Percentiles rank a stretch among this genome's conserved stretches.
phyloP scores from a whole-genome alignment of 139 green algal genomes.

The Prasinococcaceae sp. region DNA sequence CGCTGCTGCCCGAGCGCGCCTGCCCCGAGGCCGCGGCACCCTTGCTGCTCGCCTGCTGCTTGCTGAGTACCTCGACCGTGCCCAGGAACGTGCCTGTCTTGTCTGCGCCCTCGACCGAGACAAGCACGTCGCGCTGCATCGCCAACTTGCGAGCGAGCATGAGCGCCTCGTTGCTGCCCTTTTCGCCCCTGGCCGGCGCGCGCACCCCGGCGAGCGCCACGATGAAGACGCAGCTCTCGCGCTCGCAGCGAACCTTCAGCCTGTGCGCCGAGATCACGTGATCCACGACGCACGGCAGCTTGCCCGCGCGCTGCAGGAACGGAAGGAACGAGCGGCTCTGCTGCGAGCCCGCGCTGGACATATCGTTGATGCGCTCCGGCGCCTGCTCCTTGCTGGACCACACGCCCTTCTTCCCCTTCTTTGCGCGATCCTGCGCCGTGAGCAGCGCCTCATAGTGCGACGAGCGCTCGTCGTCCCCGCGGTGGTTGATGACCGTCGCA shows the following conservation, averaged over 20 bases:
- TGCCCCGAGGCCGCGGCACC: too few relatives aligned
- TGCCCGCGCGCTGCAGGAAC: conserved; percentile 74
- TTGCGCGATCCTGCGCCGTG: conserved; percentile 61
- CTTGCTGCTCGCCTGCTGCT: too few relatives aligned
- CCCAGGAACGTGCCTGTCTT: conserved; percentile 88
- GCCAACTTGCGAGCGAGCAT: too few relatives aligned
- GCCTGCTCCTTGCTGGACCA: conserved; percentile 61
- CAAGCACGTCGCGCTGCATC: conserved; percentile 51
- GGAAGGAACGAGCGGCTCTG: too few relatives aligned
- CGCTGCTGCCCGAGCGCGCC: too few relatives aligned
- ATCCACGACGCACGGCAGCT: conserved; percentile 56
- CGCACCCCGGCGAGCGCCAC: conserved; percentile 76
- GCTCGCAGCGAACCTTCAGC: conserved; percentile 65
- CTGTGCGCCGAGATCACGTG: conserved; percentile 66
- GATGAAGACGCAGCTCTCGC: conserved; percentile 69
- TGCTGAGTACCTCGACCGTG: conserved; percentile 23
- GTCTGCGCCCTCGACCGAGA: conserved; percentile 62
- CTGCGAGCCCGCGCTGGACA: too few relatives aligned
- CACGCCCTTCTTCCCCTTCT: conserved; percentile 59
- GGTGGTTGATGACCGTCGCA: conserved; percentile 58
- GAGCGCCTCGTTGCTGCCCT: conserved; percentile 24
- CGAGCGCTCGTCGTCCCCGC: conserved; percentile 53
- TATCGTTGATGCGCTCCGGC: conserved; percentile 65
- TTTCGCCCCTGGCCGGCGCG: conserved; percentile 48
- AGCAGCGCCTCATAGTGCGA: conserved; percentile 75